Conservation (phyloP, 306 rosid species). For the Adenanthera pavonina region DNA sequence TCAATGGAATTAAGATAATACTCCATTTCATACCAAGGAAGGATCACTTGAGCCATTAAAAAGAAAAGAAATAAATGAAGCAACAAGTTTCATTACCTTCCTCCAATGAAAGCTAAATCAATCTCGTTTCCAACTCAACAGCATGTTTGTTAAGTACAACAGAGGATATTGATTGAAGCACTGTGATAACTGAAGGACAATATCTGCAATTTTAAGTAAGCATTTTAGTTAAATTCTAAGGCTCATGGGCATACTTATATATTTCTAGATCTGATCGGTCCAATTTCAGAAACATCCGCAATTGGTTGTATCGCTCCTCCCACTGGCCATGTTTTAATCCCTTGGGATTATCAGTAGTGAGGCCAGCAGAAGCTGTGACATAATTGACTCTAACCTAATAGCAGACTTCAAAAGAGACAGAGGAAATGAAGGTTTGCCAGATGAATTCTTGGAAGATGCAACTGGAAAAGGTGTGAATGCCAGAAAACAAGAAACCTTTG, state of each 20-base stretch:
- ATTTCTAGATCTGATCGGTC: slow-evolving; percentile 74
- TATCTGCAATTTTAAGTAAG: slow-evolving; percentile 39
- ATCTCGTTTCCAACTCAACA: slow-evolving; percentile 88
- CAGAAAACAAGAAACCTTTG: slow-evolving; percentile 62
- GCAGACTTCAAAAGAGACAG: slow-evolving; percentile 54
- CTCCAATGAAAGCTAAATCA: slow-evolving; percentile 89
- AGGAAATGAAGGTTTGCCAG: slow-evolving; percentile 68
- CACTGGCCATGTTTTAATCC: slow-evolving; percentile 58
- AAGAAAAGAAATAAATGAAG: slow-evolving; percentile 21
- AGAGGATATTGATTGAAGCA: slow-evolving; percentile 76
- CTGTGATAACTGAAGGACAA: slow-evolving; percentile 47
- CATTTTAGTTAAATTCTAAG: slow-evolving; percentile 30
- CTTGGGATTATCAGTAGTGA: slow-evolving; percentile 49
- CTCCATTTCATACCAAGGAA: not conserved
- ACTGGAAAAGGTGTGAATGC: slow-evolving; percentile 62
- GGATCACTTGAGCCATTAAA: not conserved
- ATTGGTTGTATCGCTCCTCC: slow-evolving; percentile 72
- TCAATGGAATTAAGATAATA: slow-evolving; percentile 23
- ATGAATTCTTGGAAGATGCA: slow-evolving; percentile 53
- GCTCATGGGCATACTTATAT: slow-evolving; percentile 61
- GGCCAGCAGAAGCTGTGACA: slow-evolving; percentile 51
- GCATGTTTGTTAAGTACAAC: slow-evolving; percentile 85
- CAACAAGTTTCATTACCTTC: slow-evolving; percentile 65
- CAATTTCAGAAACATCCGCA: slow-evolving; percentile 71
- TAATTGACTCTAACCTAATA: slow-evolving; percentile 52